Evolutionary conservation across 371 early-diverging fungal genomes (phyloP), one percentile per base, ranked within the genome.

Genomic region (Globomyces sp.): DNA sequence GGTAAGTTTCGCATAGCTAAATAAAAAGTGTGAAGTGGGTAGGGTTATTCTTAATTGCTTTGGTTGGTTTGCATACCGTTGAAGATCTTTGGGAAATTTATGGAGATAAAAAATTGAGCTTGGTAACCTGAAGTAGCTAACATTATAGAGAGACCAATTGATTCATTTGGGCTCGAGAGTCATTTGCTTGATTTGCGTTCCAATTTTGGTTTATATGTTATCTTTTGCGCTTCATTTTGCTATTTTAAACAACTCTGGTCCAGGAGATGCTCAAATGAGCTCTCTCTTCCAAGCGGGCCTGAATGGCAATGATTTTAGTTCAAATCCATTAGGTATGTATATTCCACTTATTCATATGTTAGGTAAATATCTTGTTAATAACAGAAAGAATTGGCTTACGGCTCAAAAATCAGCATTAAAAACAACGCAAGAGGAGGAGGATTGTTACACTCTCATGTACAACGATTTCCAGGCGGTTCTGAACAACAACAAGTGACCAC

Each of bases 221-320:
- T 80, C 88, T 41, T 99, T 99, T 78, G 80, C 76, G 48, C 63
- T 97, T 3, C 99, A 99, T 78, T 99, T 99, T 75, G 78, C 83
- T 44, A 83, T 99, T 49, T 84, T 99, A 37, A 89, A 86, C 71
- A 85, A 84, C 58, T 89, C 89, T 67, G 98, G 99, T 1, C 78
- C 91, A 6, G 99, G 99, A 13, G 99, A 99, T 79, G 94, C 94
- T 5, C 93, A 94, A 65, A 99, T 99, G 99, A 92, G 94, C 74
- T 95, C 96, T 4, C 77, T 97, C 11, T 99, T 99, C 81, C 99
- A 99, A 74, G 92, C 97, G 1, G 84, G 87, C 3, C 81, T 99
- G n/a, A 69, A 81, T 43, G 98, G 97, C 10, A 97, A 86, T 76
- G 80, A 82, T 40, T 87, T 98, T 58, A 71, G 77, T 41, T 70